Evolutionary conservation across 139 green algal species (phyloP).

Genomic region (Desmodesmus armatus): DNA sequence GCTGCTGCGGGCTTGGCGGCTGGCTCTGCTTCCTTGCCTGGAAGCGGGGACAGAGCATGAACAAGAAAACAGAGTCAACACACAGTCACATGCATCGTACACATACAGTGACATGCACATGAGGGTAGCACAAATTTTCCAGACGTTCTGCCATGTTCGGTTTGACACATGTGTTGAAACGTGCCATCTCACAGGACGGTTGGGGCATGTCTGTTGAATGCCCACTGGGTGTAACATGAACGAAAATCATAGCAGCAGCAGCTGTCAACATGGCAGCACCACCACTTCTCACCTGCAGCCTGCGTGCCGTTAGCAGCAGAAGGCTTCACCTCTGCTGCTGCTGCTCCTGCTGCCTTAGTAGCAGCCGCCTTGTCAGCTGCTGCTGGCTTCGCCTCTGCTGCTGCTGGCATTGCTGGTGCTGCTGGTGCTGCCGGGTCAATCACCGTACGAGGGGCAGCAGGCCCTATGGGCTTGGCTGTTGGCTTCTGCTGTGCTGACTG

Average conservation of each 20-base stretch:
- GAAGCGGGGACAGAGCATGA: too few relatives aligned
- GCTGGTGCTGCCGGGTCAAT: background rate
- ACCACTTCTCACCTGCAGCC: background rate
- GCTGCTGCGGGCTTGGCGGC: background rate
- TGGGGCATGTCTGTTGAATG: too few relatives aligned
- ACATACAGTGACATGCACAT: too few relatives aligned
- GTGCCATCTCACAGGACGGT: too few relatives aligned
- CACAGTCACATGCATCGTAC: too few relatives aligned
- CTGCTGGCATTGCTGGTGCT: background rate
- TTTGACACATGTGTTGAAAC: too few relatives aligned
- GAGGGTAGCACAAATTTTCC: too few relatives aligned
- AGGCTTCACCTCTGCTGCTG: slow-evolving; percentile 4
- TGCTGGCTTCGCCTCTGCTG: background rate
- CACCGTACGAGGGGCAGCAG: background rate
- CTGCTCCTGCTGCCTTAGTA: slow-evolving; percentile 1
- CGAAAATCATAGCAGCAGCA: too few relatives aligned
- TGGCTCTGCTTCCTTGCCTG: slow-evolving; percentile 11
- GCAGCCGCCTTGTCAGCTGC: background rate
- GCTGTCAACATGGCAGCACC: too few relatives aligned
- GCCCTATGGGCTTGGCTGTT: background rate
- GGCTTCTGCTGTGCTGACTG: background rate
- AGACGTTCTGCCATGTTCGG: too few relatives aligned
- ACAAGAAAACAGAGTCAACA: too few relatives aligned
- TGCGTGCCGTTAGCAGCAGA: background rate
- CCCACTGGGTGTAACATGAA: too few relatives aligned